Percentiles rank a stretch among this genome's conserved stretches.
Evolutionary conservation across 257 asterid species (phyloP).

Genomic region (Solanum bulbocastanum): DNA sequence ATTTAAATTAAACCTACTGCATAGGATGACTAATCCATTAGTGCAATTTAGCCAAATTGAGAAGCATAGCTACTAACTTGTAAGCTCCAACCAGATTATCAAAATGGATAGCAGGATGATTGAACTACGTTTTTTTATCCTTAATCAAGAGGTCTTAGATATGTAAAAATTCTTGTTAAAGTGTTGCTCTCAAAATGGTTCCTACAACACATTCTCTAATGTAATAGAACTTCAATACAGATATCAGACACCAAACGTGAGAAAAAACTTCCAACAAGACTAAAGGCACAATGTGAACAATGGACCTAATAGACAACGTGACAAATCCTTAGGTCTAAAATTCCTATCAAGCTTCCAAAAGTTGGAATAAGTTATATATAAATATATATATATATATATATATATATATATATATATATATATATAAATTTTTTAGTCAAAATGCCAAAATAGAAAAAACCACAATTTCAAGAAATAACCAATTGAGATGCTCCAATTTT

Average conservation of each 20-base stretch:
- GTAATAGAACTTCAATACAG: rapidly evolving
- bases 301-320: not conserved
- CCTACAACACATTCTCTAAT: rapidly evolving
- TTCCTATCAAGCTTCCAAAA: not conserved
- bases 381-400: not conserved
- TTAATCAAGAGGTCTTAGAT: too few relatives aligned
- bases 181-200: rapidly evolving
- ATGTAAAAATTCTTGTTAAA: too few relatives aligned
- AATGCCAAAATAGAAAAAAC: not conserved
- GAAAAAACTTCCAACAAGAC: not conserved
- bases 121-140: too few relatives aligned
- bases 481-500: not conserved
- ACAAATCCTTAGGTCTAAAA: not conserved
- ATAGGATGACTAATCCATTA: not conserved
- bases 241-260: rapidly evolving
- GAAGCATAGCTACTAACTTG: not conserved
- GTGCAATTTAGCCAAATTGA: not conserved
- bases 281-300: not conserved
- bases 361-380: not conserved
- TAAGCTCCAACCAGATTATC: not conserved
- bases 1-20: not conserved
- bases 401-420: too few relatives aligned
- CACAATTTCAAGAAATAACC: not conserved
- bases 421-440: not conserved
- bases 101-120: not conserved